A percentile compares a stretch with the other conserved stretches of the same genome.
Conservation (phyloP, 2,329 filamentous ascomycete genomes). For the Beauveria brongniartii region DNA sequence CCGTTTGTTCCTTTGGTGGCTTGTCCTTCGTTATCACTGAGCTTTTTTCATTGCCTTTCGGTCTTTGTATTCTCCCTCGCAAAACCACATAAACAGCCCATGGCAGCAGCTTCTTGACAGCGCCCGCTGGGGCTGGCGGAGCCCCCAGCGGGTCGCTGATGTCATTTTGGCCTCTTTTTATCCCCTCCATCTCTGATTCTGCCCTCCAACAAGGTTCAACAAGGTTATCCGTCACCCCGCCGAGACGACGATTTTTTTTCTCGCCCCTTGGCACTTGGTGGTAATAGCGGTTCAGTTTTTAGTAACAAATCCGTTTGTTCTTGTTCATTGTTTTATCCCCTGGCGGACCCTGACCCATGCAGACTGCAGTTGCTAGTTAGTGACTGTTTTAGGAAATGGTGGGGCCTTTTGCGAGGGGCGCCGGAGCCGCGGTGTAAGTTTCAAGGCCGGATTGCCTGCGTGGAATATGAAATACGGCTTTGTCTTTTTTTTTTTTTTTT, state of each 20-base stretch:
- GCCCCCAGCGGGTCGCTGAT: conserved; percentile 5
- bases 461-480: too few species aligned
- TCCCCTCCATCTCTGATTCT: too few species aligned
- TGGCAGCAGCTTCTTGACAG: neutral
- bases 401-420: neutral
- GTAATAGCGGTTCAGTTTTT: neutral
- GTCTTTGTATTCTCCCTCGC: too few species aligned
- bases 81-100: neutral
- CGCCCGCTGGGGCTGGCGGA: conserved; percentile 4
- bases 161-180: conserved; percentile 2
- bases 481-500: too few species aligned
- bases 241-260: neutral
- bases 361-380: conserved; percentile 4
- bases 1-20: too few species aligned
- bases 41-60: too few species aligned
- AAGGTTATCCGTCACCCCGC: neutral
- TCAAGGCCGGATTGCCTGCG: too few species aligned
- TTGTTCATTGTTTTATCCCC: too few species aligned
- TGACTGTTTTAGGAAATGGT: conserved; percentile 3
- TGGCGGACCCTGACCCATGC: neutral
- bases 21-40: too few species aligned
- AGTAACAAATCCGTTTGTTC: neutral
- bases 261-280: neutral
- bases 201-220: neutral
- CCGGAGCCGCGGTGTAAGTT: neutral